A percentile compares a stretch with the other conserved stretches of the same genome.
phyloP scores from a whole-genome alignment of 78 protist species.

The Abeoforma whisleri region DNA sequence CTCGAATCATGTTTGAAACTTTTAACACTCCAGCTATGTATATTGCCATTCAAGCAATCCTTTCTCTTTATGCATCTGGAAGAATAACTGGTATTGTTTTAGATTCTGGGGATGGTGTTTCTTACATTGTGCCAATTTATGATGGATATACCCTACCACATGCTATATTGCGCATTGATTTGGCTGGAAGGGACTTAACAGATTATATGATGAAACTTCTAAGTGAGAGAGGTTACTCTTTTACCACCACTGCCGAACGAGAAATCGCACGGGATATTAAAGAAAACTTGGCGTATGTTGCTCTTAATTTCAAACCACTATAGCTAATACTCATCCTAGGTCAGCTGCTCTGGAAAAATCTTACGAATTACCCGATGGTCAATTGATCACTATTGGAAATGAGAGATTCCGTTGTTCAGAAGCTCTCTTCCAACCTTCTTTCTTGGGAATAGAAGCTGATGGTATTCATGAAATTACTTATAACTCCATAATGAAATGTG shows the following conservation, averaged over 20 bases:
- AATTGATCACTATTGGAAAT: constrained; percentile 60
- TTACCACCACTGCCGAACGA: constrained; percentile 88
- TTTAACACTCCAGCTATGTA: constrained; percentile 67
- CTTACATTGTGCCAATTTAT: constrained; percentile 82
- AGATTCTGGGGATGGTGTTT: constrained; percentile 93
- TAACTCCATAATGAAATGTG: constrained; percentile 44
- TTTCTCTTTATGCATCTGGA: constrained; percentile 55
- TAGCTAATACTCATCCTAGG: constrained; percentile 55
- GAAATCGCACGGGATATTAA: constrained; percentile 77
- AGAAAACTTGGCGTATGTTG: constrained; percentile 42
- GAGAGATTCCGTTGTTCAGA: constrained; percentile 79
- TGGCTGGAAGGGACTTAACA: constrained; percentile 62
- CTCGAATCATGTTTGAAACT: constrained; percentile 86
- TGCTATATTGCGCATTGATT: constrained; percentile 68
- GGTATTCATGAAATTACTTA: not conserved
- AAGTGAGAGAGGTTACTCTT: constrained; percentile 69
- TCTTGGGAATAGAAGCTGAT: constrained; percentile 52
- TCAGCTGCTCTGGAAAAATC: constrained; percentile 44
- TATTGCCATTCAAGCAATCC: not conserved
- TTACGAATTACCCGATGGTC: constrained; percentile 73
- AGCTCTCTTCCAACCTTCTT: constrained; percentile 75
- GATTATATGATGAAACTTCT: constrained; percentile 42
- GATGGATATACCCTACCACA: constrained; percentile 78
- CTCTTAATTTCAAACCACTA: constrained; percentile 52
- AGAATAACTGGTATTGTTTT: constrained; percentile 84